Evolutionary conservation across 768 basidiomycete species (phyloP).

Genomic region (Suillus hirtellus): DNA sequence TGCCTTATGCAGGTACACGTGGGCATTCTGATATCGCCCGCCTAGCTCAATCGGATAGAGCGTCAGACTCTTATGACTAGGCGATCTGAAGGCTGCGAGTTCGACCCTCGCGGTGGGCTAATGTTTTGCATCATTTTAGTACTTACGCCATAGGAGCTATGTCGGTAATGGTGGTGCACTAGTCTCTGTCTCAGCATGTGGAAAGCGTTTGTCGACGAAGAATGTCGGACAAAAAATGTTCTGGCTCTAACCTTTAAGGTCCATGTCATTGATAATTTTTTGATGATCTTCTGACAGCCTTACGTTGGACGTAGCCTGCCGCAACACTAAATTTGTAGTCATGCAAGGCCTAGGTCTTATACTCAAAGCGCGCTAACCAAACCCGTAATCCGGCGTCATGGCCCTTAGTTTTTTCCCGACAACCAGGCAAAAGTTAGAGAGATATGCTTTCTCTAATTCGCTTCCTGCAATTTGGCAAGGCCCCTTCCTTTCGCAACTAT

Average conservation of each 20-base stretch:
- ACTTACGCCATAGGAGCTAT: background rate
- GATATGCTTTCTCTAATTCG: constrained; percentile 26
- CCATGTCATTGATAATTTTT: no score
- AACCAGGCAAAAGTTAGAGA: background rate
- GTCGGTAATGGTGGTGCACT: background rate
- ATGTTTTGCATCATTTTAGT: constrained; percentile 13
- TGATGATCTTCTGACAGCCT: no score
- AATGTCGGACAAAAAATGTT: no score
- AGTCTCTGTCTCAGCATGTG: background rate
- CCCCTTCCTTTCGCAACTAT: constrained; percentile 27
- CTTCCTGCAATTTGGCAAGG: constrained; percentile 19
- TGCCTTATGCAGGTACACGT: background rate
- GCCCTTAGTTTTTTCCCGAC: no score
- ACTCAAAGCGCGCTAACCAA: no score
- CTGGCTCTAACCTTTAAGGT: no score
- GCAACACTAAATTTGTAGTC: no score
- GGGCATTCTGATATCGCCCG: constrained; percentile 36
- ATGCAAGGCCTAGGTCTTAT: no score
- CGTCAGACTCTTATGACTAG: constrained; percentile 60
- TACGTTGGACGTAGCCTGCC: no score
- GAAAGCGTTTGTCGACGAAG: background rate
- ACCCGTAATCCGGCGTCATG: no score
- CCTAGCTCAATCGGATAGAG: constrained; percentile 71
- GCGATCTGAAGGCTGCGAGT: constrained; percentile 63
- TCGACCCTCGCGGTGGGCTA: constrained; percentile 67